phyloP scores from a whole-genome alignment of 2,329 filamentous ascomycete genomes.

The Phialophora tarda region DNA sequence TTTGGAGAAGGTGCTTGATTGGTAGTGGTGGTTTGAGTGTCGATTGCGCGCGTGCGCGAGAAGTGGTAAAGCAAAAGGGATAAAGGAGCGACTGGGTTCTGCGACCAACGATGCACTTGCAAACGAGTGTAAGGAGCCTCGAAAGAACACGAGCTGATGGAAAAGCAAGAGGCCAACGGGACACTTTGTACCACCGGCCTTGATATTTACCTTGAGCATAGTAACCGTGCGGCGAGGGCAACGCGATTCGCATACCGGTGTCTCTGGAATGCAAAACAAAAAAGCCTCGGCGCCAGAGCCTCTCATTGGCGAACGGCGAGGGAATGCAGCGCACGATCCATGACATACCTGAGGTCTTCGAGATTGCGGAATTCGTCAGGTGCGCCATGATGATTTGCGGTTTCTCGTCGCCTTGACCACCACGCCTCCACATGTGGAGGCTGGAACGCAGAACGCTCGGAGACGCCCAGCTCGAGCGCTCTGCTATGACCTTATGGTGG shows the following conservation, averaged over 20 bases:
- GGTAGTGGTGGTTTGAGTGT: constrained; percentile 1
- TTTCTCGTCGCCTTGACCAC: neutral
- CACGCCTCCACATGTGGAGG: neutral
- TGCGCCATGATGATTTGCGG: constrained; percentile 12
- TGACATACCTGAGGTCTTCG: constrained; percentile 23
- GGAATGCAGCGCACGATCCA: constrained; percentile 29
- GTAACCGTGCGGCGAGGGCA: constrained; percentile 24
- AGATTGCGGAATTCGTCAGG: constrained; percentile 15
- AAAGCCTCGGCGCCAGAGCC: constrained; percentile 21
- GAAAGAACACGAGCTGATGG: constrained; percentile 21
- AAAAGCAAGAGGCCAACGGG: constrained; percentile 23
- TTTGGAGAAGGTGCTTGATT: neutral
- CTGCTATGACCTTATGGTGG: neutral
- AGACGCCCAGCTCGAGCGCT: constrained; percentile 8
- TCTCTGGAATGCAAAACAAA: constrained; percentile 35
- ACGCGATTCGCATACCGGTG: constrained; percentile 30
- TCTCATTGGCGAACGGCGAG: constrained; percentile 13
- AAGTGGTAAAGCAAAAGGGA: constrained; percentile 13
- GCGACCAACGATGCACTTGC: constrained; percentile 25
- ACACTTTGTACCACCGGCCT: constrained; percentile 21
- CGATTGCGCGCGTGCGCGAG: constrained; percentile 11
- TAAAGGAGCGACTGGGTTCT: constrained; percentile 34
- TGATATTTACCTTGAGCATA: constrained; percentile 33
- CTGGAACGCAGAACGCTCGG: constrained; percentile 14
- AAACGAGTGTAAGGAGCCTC: constrained; percentile 35